A percentile compares a stretch with the other conserved stretches of the same genome.
Conservation (phyloP, 2,329 filamentous ascomycete genomes). For the Drechslera avenae region DNA sequence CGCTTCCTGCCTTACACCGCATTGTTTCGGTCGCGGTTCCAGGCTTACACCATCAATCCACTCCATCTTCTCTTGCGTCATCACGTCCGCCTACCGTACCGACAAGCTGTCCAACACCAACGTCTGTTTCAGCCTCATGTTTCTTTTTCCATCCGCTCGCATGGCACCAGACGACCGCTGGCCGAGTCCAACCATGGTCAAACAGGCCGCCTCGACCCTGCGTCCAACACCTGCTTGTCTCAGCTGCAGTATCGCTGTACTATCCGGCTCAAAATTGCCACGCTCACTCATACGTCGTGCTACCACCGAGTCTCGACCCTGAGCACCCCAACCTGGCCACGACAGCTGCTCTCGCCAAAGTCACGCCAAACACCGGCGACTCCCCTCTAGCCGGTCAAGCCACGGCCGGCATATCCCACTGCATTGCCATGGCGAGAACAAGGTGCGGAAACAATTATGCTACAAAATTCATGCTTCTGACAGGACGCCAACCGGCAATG, state of each 20-base stretch:
- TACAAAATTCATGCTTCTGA: not conserved
- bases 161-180: not conserved
- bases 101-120: slow-evolving; percentile 3
- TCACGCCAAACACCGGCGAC: slow-evolving; percentile 1
- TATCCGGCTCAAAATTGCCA: slow-evolving; percentile 4
- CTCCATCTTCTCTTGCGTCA: slow-evolving; percentile 3
- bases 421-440: not conserved
- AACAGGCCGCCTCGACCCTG: slow-evolving; percentile 3
- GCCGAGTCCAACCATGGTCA: not conserved
- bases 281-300: slow-evolving; percentile 8
- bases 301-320: slow-evolving; percentile 3
- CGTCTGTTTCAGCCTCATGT: slow-evolving; percentile 1
- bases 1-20: not conserved
- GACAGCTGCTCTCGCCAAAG: not conserved
- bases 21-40: not conserved
- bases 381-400: not conserved
- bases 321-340: slow-evolving; percentile 7
- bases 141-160: slow-evolving; percentile 4
- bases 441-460: not conserved
- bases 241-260: slow-evolving; percentile 3
- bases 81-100: too few species aligned
- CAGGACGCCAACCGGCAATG: too few species aligned
- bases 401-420: not conserved
- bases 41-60: not conserved
- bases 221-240: not conserved